Conservation (phyloP, 192 early-diverging fungal genomes). For the Mortierella alpina region DNA sequence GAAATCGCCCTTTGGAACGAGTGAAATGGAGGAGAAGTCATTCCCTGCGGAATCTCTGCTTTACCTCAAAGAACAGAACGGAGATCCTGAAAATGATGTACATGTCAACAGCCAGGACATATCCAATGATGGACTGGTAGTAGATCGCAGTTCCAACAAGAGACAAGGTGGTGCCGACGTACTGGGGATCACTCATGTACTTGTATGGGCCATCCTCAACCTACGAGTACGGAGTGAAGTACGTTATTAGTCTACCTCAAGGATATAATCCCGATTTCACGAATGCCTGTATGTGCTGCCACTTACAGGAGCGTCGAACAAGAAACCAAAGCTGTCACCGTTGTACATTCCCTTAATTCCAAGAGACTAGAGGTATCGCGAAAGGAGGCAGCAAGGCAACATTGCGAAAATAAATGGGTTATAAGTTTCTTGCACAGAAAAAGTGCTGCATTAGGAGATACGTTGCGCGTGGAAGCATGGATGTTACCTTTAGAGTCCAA, state of each 20-base stretch:
- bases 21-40: not conserved
- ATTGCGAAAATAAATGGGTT: not conserved
- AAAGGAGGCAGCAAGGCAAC: not conserved
- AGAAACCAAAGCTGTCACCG: constrained; percentile 67
- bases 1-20: not conserved
- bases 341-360: constrained; percentile 74
- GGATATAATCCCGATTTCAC: not conserved
- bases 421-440: not conserved
- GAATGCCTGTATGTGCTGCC: not conserved
- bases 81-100: constrained; percentile 64
- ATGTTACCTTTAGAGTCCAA: constrained; percentile 64
- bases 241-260: not conserved
- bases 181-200: constrained; percentile 67
- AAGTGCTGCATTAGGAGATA: not conserved
- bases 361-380: constrained; percentile 34
- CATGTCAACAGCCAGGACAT: constrained; percentile 59
- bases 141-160: constrained; percentile 63
- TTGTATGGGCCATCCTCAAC: constrained; percentile 64
- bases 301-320: constrained; percentile 64
- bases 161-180: constrained; percentile 66
- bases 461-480: not conserved
- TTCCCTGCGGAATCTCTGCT: not conserved
- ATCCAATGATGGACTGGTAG: constrained; percentile 61
- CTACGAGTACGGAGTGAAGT: constrained; percentile 7
- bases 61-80: constrained; percentile 64